Evolutionary conservation across 2,329 filamentous ascomycete species (phyloP), one percentile per base, ranked within the genome.

Genomic region (Fusarium sublunatum): DNA sequence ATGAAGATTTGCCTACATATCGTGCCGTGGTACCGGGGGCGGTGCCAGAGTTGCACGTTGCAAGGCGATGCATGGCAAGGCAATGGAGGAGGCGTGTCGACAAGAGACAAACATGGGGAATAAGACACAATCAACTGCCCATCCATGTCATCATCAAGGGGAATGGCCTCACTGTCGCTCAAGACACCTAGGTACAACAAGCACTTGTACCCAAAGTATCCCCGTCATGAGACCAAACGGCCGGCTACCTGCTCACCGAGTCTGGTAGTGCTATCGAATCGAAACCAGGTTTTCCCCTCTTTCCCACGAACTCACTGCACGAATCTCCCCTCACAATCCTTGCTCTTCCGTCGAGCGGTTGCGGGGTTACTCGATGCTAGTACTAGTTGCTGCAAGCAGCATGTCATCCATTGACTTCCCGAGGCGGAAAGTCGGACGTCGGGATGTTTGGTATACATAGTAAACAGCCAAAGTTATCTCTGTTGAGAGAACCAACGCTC

Each of bases 331-430:
- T 47, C 52, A 57, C 56, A 48, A 68, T 58, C 67, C 68, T 50
- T 52, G 57, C 39, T 51, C 51, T 48, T 47, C 39, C 39, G 42
- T 45, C 25, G 51, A 42, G 41, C 34, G 41, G 61, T 62, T 70
- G 68, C 54, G 68, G 68, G 68, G 68, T 69, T 64, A 57, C 52
- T 59, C 50, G 56, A 57, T 69, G 57, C 60, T 68, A 67, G 59
- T 64, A 28, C 29, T 50, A 34, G 41, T 19, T 49, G 67, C 47
- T 61, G 53, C 44, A 53, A 51, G 46, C 49, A 48, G 58, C 51
- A 58, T 62, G 62, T 54, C 67, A 65, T 54, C 48, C 41, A 60
- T 51, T 43, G 32, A 44, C 38, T 57, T 61, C 59, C 63, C 57
- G 58, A 70, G 56, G 52, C 47, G 57, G 53, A 36, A 68, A 67